Base-by-base conservation (phyloP, 176 grass and related monocot species). In the Musa beccarii region DNA sequence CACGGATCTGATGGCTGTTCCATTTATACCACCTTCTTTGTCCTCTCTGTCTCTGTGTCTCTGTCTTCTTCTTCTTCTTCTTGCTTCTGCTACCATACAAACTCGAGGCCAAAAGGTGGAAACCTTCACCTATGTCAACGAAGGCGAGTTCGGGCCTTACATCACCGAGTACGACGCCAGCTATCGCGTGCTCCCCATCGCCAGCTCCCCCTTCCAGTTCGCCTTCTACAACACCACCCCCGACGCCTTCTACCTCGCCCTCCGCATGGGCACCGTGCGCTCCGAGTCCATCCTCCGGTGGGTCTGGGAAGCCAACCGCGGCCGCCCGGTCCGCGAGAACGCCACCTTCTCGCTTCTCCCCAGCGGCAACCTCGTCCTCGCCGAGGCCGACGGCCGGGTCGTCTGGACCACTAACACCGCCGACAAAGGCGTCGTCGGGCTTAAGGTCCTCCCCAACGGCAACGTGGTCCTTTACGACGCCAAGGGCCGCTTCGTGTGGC, bases 231-330 rank as follows among this genome's bases (percentile, higher is more conserved):
- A 80, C 79, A 73, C 79, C 79, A 73, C 79, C 2, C 79, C 57
- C 12, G 57, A 22, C 56, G 54, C 43, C 43, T 85, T 85, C 73
- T 85, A 81, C 78, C 78, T 85, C 19, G 83, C 78, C 13, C 83
- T 85, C 51, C 83, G 78, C 73, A 85, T 85, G 83, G 83, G 66
- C 73, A 85, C 83, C 70, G 51, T 17, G 0, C 77, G 83, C 15
- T 80, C 83, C 16, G 77, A 84, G 77, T 84, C 83, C 26, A 19
- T 74, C 53, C 80, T 84, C 57, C 83, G 83, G 63, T 84, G 83
- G 83, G 83, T 84, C 29, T 84, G 83, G 83, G 83, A 84, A 13
- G 77, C 77, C 34, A 84, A 84, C 43, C 77, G 83, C 22, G 83
- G 77, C 78, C 43, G 25, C 16, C 66, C 78, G 1, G 83, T 85